phyloP scores from a whole-genome alignment of 352 stramenopile genomes.

The Globisporangium takayamanum region DNA sequence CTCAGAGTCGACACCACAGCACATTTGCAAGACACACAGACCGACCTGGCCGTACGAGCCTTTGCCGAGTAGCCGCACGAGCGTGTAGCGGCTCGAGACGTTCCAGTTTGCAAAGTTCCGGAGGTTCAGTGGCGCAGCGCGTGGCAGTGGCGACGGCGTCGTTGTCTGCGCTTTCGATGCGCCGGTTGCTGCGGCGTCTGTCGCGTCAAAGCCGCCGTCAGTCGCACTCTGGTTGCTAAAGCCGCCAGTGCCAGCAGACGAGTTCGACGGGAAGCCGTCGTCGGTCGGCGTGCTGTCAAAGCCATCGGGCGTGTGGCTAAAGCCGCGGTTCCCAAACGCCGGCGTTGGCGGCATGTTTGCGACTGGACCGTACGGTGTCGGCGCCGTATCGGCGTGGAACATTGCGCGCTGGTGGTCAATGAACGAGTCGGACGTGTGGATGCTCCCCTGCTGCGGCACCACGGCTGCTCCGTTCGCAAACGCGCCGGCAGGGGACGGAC shows the following conservation, averaged over 20 bases:
- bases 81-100: conserved; percentile 68
- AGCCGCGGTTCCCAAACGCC: conserved; percentile 57
- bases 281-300: conserved; percentile 58
- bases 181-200: conserved; percentile 3
- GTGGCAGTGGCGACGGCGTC: conserved; percentile 54
- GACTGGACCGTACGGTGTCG: conserved; percentile 70
- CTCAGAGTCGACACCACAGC: background rate
- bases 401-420: conserved; percentile 76
- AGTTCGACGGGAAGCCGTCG: conserved; percentile 32
- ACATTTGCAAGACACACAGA: background rate
- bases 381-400: conserved; percentile 64
- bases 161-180: conserved; percentile 31
- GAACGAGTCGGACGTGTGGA: conserved; percentile 64
- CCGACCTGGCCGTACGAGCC: conserved; percentile 80
- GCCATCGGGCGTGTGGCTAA: conserved; percentile 52
- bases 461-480: conserved; percentile 9
- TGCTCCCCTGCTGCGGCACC: conserved; percentile 28
- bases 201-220: conserved; percentile 19
- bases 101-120: conserved; percentile 83
- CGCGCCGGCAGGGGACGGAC: conserved; percentile 1
- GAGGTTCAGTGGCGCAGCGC: conserved; percentile 68
- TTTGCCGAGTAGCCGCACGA: conserved; percentile 77
- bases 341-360: conserved; percentile 80
- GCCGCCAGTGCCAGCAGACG: conserved; percentile 23
- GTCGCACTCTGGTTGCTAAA: conserved; percentile 17